Conservation (phyloP, 1,139 yeast species). For the Debaryomyces singareniensis region DNA sequence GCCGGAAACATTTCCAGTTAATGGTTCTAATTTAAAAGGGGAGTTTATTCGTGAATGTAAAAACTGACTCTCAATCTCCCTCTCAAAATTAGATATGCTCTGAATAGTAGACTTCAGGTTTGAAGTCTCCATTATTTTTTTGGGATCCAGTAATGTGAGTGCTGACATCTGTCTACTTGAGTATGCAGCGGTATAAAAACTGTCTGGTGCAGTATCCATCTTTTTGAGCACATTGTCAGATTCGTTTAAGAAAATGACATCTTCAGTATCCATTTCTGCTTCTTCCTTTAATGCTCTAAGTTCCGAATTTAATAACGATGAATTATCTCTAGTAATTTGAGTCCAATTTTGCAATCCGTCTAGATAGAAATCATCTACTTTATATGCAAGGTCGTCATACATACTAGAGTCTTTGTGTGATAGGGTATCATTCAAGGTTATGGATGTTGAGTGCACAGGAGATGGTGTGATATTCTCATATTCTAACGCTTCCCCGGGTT, state of each 20-base stretch:
- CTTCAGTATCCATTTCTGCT: slow-evolving; percentile 11
- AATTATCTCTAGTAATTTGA: slow-evolving; percentile 17
- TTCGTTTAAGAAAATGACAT: slow-evolving; percentile 8
- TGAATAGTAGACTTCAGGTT: too few relatives aligned
- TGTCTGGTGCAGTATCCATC: not conserved
- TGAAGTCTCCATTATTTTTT: too few relatives aligned
- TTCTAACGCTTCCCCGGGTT: too few relatives aligned
- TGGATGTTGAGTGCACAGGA: not conserved
- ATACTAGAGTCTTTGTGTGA: slow-evolving; percentile 5
- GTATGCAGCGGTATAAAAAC: slow-evolving; percentile 6
- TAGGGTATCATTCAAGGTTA: not conserved
- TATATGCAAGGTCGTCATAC: slow-evolving; percentile 6
- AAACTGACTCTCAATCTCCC: too few relatives aligned
- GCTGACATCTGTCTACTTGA: too few relatives aligned
- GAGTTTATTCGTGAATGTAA: too few relatives aligned
- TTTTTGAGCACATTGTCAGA: slow-evolving; percentile 1
- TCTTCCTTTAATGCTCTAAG: slow-evolving; percentile 15
- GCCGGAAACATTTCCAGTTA: too few relatives aligned
- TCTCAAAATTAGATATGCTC: too few relatives aligned
- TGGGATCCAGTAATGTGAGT: too few relatives aligned
- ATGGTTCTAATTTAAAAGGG: too few relatives aligned
- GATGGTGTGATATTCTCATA: too few relatives aligned
- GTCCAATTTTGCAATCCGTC: slow-evolving; percentile 38
- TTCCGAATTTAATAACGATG: slow-evolving; percentile 16
- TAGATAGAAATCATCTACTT: slow-evolving; percentile 14